Percentiles rank a stretch among this genome's conserved stretches.
These are phyloP conservation scores for Eucalyptus pauciflora DNA, from an alignment of 345 rosid species.

Conservation along the genomic window DNA sequence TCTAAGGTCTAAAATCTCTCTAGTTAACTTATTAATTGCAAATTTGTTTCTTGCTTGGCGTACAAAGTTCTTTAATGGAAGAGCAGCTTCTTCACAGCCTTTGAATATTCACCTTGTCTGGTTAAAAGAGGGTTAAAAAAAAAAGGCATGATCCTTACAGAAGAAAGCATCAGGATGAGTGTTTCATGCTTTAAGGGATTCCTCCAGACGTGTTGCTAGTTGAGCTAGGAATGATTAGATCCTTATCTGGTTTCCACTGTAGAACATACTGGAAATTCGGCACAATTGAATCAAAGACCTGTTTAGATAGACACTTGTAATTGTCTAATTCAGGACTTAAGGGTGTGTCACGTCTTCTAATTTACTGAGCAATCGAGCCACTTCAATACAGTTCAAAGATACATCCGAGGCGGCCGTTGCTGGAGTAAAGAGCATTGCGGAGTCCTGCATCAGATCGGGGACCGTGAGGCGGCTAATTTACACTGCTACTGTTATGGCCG, in stretches of 20 bases:
- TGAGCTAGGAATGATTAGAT: background rate
- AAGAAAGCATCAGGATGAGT: background rate
- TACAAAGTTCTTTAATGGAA: background rate
- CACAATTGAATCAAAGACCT: background rate
- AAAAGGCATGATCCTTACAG: background rate
- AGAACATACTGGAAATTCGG: background rate
- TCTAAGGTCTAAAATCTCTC: background rate
- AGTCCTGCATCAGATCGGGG: slow-evolving; percentile 3
- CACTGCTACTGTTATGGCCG: slow-evolving; percentile 6
- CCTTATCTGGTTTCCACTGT: background rate
- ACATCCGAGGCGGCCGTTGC: background rate
- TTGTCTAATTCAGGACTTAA: background rate
- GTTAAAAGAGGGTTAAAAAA: background rate
- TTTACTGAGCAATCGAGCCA: background rate
- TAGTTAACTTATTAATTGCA: background rate
- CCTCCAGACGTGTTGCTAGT: background rate
- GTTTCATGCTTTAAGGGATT: background rate
- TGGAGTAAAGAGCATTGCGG: slow-evolving; percentile 1
- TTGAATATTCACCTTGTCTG: background rate
- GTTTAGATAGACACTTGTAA: background rate
- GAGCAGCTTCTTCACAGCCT: background rate
- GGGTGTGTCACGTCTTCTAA: background rate
- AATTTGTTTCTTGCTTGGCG: background rate
- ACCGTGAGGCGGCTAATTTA: slow-evolving; percentile 14
- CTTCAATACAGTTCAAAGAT: background rate